Conservation (phyloP, 345 rosid genomes). For the Lenwebbia sp. region DNA sequence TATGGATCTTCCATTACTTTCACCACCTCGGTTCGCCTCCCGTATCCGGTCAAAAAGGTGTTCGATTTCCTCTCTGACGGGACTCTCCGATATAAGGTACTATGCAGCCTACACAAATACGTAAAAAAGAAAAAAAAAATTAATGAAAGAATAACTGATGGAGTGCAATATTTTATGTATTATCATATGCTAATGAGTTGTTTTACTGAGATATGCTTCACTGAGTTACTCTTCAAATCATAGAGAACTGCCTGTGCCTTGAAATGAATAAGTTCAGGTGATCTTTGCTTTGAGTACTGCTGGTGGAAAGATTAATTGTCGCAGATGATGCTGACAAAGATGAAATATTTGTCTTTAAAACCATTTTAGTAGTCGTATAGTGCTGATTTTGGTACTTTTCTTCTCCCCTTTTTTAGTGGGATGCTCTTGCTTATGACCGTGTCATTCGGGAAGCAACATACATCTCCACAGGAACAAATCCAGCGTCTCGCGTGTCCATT, state of each 20-base stretch:
- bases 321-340: background rate
- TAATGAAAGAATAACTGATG: background rate
- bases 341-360: background rate
- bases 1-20: constrained; percentile 9
- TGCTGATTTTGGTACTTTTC: background rate
- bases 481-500: background rate
- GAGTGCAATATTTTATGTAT: background rate
- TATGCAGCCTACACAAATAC: background rate
- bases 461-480: background rate
- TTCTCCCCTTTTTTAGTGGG: background rate
- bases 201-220: background rate
- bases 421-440: background rate
- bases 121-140: background rate
- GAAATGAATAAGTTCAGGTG: background rate
- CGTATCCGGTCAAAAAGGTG: constrained; percentile 6
- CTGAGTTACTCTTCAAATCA: background rate
- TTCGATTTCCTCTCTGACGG: constrained; percentile 18
- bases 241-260: background rate
- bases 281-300: background rate
- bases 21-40: constrained; percentile 20
- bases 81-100: constrained; percentile 23
- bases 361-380: background rate
- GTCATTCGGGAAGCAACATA: background rate
- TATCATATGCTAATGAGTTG: background rate
- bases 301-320: background rate